These are phyloP conservation scores for Xylariaceae sp. DNA, from an alignment of 2,329 filamentous ascomycete genomes.

Conservation along the genomic window DNA sequence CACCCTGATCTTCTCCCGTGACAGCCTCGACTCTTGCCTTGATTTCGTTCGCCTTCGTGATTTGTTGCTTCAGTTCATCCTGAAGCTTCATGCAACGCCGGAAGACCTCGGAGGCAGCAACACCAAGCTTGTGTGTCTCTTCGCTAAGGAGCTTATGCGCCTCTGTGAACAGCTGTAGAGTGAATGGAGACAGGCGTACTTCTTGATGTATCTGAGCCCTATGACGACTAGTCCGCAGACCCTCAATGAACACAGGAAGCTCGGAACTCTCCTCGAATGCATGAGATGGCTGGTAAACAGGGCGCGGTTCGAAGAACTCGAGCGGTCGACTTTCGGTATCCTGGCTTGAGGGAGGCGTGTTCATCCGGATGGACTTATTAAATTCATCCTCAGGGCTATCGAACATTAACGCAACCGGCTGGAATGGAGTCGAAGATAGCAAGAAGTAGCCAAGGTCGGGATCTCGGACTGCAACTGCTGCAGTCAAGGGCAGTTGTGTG, in stretches of 20 bases:
- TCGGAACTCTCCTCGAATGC: conserved; percentile 53
- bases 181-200: conserved; percentile 64
- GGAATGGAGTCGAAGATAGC: conserved; percentile 53
- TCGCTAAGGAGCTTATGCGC: conserved; percentile 65
- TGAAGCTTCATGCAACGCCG: conserved; percentile 63
- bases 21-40: conserved; percentile 62
- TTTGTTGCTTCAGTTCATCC: conserved; percentile 61
- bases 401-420: conserved; percentile 55
- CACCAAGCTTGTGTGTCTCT: conserved; percentile 63
- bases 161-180: conserved; percentile 65
- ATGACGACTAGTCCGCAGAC: conserved; percentile 54
- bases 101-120: conserved; percentile 69
- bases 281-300: conserved; percentile 59
- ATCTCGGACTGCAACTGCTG: conserved; percentile 50
- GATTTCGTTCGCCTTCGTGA: conserved; percentile 60
- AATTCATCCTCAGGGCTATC: conserved; percentile 52
- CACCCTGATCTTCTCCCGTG: conserved; percentile 52
- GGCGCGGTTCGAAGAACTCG: conserved; percentile 58
- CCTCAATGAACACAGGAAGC: conserved; percentile 51
- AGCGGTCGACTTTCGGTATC: conserved; percentile 43
- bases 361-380: conserved; percentile 35
- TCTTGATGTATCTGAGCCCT: conserved; percentile 60
- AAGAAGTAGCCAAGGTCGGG: conserved; percentile 61
- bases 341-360: conserved; percentile 41
- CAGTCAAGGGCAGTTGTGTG: conserved; percentile 46